Percentiles rank a stretch among this genome's conserved stretches.
Conservation (phyloP, 2,329 filamentous ascomycete genomes). For the Aspergillus amoenus region DNA sequence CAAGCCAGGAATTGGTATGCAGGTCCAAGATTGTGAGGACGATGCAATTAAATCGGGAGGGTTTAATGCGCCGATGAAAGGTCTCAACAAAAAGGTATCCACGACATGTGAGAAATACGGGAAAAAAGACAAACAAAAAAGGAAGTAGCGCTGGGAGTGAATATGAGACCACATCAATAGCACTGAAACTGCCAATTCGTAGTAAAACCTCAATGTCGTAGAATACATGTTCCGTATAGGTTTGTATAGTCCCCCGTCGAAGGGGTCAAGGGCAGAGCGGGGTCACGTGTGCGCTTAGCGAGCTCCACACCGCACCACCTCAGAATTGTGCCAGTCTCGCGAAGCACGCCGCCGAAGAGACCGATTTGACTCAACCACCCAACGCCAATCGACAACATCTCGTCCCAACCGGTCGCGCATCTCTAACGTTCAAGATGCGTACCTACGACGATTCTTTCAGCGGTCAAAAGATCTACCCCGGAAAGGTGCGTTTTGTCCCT, state of each 20-base stretch:
- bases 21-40: background rate
- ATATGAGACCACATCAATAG: background rate
- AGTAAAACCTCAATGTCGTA: background rate
- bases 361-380: slow-evolving; percentile 44
- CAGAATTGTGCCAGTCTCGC: slow-evolving; percentile 40
- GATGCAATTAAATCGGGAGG: background rate
- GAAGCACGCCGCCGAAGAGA: slow-evolving; percentile 35
- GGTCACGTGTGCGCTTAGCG: slow-evolving; percentile 48
- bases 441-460: slow-evolving; percentile 78
- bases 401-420: slow-evolving; percentile 44
- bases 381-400: slow-evolving; percentile 43
- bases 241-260: background rate
- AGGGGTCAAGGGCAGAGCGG: slow-evolving; percentile 36
- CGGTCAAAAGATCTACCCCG: slow-evolving; percentile 76
- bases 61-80: background rate
- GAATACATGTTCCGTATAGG: too few species aligned
- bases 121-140: background rate
- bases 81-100: background rate
- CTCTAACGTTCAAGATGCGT: slow-evolving; percentile 63
- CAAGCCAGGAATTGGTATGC: background rate
- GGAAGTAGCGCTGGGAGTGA: background rate
- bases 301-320: slow-evolving; percentile 38
- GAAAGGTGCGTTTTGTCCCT: slow-evolving; percentile 62
- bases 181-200: background rate
- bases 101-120: background rate